Evolutionary conservation across 441 rosid species (phyloP).

Genomic region (Erodium trifolium): DNA sequence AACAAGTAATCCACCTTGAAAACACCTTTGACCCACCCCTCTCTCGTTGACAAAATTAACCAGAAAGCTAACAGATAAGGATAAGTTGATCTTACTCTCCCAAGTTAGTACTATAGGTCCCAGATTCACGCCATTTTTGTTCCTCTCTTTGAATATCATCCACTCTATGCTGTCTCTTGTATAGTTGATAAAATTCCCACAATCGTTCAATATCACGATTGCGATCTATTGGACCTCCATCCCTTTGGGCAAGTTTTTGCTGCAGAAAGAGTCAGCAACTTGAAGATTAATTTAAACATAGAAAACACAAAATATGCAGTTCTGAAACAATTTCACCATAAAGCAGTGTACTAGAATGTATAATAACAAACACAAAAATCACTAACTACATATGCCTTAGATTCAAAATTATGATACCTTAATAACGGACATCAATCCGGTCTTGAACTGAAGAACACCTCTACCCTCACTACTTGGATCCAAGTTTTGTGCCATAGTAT

Average conservation of each 20-base stretch:
- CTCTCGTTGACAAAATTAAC: background rate
- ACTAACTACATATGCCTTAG: conserved; percentile 11
- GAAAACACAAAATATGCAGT: background rate
- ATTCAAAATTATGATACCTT: conserved; percentile 40
- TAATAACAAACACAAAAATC: conserved; percentile 8
- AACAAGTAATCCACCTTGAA: background rate
- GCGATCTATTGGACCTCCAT: conserved; percentile 72
- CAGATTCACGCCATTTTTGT: conserved; percentile 74
- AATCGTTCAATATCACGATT: conserved; percentile 74
- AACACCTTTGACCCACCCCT: conserved; percentile 1
- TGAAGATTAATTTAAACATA: conserved; percentile 4
- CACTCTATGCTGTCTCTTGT: conserved; percentile 67
- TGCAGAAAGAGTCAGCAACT: conserved; percentile 34
- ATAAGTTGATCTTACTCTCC: conserved; percentile 61
- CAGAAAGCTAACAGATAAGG: conserved; percentile 19
- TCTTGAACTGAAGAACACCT: conserved; percentile 98
- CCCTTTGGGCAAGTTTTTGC: conserved; percentile 97
- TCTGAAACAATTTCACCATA: conserved; percentile 4
- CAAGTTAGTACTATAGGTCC: conserved; percentile 61
- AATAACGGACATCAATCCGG: conserved; percentile 93
- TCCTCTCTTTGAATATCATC: conserved; percentile 91
- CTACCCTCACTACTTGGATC: conserved; percentile 95
- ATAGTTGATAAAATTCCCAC: conserved; percentile 76
- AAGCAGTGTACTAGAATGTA: background rate
- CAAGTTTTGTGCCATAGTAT: conserved; percentile 85